Evolutionary conservation across 1,284 basidiomycete genomes (phyloP).

Genomic region (Rhodotorula sp.): DNA sequence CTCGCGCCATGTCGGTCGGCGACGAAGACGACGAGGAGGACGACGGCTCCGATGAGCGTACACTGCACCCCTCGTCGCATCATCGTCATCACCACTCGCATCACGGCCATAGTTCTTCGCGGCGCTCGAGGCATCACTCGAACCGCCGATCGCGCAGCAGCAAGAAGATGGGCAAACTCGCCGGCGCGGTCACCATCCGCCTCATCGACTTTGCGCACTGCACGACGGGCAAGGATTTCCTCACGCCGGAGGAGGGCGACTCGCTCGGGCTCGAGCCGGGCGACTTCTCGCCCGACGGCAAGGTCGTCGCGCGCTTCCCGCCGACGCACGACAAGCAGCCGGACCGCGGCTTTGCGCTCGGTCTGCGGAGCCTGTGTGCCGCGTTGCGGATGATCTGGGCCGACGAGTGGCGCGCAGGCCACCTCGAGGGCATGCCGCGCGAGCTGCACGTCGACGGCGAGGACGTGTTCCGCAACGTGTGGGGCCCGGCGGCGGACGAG

Average conservation of each 20-base stretch:
- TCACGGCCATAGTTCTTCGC: too few relatives aligned
- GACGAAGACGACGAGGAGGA: conserved; percentile 28
- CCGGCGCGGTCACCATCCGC: conserved; percentile 88
- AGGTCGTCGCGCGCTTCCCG: conserved; percentile 63
- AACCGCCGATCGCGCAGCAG: conserved; percentile 32
- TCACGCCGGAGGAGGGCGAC: conserved; percentile 65
- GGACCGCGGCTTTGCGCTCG: conserved; percentile 91
- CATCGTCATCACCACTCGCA: not conserved
- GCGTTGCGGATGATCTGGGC: conserved; percentile 80
- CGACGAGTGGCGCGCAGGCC: conserved; percentile 57
- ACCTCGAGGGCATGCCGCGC: conserved; percentile 19
- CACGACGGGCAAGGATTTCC: conserved; percentile 90
- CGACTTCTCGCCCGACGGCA: conserved; percentile 30
- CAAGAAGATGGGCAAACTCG: conserved; percentile 23
- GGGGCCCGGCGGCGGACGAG: conserved; percentile 40
- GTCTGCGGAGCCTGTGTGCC: conserved; percentile 76
- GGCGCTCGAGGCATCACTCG: conserved; percentile 2
- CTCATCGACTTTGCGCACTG: conserved; percentile 99
- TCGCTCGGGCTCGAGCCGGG: conserved; percentile 54
- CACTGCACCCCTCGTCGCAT: not conserved
- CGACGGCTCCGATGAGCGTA: conserved; percentile 9
- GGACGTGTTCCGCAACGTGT: conserved; percentile 50
- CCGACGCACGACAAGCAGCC: conserved; percentile 85
- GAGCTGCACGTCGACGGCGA: conserved; percentile 40
- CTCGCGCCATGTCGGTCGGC: conserved; percentile 23